A percentile compares a stretch with the other conserved stretches of the same genome.
These are phyloP conservation scores for Leishmania tropica DNA, from an alignment of 208 protist species.

Conservation along the genomic window DNA sequence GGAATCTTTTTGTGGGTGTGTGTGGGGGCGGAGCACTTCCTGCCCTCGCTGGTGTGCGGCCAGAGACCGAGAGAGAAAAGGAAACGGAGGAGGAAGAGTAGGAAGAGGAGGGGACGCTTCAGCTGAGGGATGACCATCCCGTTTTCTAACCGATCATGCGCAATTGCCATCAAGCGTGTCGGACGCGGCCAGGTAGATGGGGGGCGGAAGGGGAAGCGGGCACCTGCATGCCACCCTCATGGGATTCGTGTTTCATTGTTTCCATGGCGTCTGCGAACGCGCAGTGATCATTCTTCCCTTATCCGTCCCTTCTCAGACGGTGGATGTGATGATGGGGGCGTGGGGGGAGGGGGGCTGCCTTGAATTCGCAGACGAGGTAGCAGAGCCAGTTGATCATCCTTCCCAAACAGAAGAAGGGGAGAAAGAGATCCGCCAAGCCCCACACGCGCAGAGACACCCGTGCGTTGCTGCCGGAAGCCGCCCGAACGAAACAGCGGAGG, in stretches of 20 bases:
- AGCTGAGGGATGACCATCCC: neutral
- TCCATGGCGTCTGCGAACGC: neutral
- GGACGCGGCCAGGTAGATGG: neutral
- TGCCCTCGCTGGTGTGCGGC: neutral
- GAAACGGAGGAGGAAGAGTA: neutral
- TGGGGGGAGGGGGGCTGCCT: neutral
- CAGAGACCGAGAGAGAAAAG: neutral
- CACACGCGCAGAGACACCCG: neutral
- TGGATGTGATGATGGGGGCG: neutral
- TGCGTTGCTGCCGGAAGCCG: neutral
- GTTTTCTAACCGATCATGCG: neutral
- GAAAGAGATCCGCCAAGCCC: neutral
- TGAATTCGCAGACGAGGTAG: neutral
- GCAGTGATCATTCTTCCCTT: neutral
- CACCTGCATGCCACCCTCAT: neutral
- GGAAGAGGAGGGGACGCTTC: neutral
- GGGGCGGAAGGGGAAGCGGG: neutral
- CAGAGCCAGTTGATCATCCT: neutral
- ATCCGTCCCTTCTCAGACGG: neutral
- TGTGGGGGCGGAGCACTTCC: neutral
- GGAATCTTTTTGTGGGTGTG: neutral
- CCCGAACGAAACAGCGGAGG: neutral
- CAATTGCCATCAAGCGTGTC: neutral
- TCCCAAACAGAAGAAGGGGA: neutral
- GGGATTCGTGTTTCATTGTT: neutral